phyloP scores from a whole-genome alignment of 345 rosid species.

The Turritis glabra region DNA sequence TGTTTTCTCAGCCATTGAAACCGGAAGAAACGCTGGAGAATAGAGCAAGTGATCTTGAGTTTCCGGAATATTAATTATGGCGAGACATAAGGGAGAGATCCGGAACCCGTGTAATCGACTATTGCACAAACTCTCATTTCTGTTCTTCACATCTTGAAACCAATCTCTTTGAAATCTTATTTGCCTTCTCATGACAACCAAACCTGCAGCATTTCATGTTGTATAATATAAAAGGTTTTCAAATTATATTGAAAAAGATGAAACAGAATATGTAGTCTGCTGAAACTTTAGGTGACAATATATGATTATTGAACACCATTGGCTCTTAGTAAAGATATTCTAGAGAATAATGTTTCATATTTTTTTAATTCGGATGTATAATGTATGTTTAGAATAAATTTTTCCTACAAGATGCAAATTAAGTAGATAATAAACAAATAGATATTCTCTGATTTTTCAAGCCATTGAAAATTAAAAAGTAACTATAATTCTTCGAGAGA shows the following conservation, averaged over 20 bases:
- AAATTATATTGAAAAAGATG: neutral
- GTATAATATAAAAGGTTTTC: no score
- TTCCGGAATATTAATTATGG: no score
- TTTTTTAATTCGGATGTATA: neutral
- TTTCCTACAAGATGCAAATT: slow-evolving; percentile 2
- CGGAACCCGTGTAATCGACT: no score
- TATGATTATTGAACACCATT: slow-evolving; percentile 25
- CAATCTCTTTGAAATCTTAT: neutral
- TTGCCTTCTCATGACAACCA: neutral
- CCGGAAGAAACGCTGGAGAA: no score
- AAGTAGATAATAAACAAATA: slow-evolving; percentile 8
- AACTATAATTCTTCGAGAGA: slow-evolving; percentile 20
- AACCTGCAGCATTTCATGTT: no score
- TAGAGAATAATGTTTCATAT: slow-evolving; percentile 1
- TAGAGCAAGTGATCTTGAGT: no score
- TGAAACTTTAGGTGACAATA: slow-evolving; percentile 35
- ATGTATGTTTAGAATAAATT: slow-evolving; percentile 4
- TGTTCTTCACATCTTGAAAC: neutral
- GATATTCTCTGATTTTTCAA: neutral
- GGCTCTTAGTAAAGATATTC: slow-evolving; percentile 20
- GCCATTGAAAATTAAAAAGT: slow-evolving; percentile 23
- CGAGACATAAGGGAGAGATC: no score
- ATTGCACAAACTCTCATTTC: no score
- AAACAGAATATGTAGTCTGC: slow-evolving; percentile 6
- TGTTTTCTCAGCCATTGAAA: no score